A percentile compares a stretch with the other conserved stretches of the same genome.
These are phyloP conservation scores for Cladosporium sphaerospermum DNA, from an alignment of 2,329 filamentous ascomycete genomes.

Conservation along the genomic window DNA sequence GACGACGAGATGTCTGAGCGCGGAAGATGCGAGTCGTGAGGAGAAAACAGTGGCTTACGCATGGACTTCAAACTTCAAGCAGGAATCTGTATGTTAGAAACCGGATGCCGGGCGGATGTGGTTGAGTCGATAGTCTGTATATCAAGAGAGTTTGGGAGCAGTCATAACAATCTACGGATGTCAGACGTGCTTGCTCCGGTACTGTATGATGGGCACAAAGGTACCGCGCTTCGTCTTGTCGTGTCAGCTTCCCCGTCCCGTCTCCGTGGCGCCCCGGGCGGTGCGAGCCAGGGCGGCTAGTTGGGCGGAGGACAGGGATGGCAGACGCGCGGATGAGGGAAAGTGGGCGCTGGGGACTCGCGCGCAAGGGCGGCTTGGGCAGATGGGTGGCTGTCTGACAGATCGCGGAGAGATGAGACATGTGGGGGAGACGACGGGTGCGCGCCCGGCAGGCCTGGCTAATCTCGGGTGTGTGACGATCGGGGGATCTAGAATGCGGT, in stretches of 20 bases:
- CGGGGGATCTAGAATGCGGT: slow-evolving; percentile 6
- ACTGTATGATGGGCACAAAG: no score
- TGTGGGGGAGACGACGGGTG: neutral
- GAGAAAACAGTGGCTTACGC: no score
- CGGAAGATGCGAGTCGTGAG: no score
- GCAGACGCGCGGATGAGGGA: neutral
- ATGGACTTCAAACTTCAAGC: no score
- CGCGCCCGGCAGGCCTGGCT: neutral
- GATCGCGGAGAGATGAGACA: slow-evolving; percentile 10
- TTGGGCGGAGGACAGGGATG: neutral
- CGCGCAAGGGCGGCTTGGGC: neutral
- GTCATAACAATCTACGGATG: no score
- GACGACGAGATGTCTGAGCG: no score
- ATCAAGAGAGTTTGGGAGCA: no score
- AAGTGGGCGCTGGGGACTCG: neutral
- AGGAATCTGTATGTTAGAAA: no score
- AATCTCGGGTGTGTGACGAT: slow-evolving; percentile 8
- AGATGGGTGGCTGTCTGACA: neutral
- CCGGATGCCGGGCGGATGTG: no score
- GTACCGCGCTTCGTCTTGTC: no score
- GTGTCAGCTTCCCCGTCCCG: neutral
- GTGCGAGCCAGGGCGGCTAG: neutral
- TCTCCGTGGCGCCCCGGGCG: slow-evolving; percentile 4
- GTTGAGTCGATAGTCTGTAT: no score
- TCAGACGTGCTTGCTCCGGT: no score